phyloP scores from a whole-genome alignment of 305 asterid species.

The Stenogyne calaminthoides region DNA sequence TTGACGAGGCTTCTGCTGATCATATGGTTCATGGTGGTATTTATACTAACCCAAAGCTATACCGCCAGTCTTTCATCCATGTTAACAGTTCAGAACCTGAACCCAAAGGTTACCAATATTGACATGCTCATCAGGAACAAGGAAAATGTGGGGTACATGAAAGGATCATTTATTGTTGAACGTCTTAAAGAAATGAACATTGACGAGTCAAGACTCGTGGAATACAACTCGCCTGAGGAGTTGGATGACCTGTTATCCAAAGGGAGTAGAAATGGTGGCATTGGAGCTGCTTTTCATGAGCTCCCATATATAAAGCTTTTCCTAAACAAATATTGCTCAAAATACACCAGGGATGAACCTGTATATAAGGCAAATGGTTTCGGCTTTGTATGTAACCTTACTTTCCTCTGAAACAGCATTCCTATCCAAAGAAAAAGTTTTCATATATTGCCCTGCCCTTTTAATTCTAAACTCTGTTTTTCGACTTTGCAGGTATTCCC shows the following conservation, averaged over 20 bases:
- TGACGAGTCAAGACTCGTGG: slow-evolving; percentile 39
- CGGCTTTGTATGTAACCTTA: slow-evolving; percentile 46
- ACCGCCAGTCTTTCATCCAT: slow-evolving; percentile 64
- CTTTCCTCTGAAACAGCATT: neutral
- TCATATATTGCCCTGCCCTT: neutral
- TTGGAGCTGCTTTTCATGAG: slow-evolving; percentile 63
- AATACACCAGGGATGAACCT: slow-evolving; percentile 54
- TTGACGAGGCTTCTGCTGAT: slow-evolving; percentile 52
- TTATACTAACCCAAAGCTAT: slow-evolving; percentile 55
- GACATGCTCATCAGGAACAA: slow-evolving; percentile 40
- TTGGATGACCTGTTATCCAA: slow-evolving; percentile 46
- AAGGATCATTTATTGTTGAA: slow-evolving; percentile 45
- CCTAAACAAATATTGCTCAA: slow-evolving; percentile 45
- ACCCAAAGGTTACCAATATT: slow-evolving; percentile 47
- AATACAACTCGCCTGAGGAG: slow-evolving; percentile 36
- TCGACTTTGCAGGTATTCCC: slow-evolving; percentile 41
- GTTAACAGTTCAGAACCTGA: slow-evolving; percentile 64
- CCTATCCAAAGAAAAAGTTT: neutral
- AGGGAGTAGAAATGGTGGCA: slow-evolving; percentile 55
- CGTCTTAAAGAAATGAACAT: slow-evolving; percentile 40
- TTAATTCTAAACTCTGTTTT: neutral
- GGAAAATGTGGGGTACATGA: slow-evolving; percentile 49
- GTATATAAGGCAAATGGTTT: slow-evolving; percentile 56
- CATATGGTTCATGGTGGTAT: slow-evolving; percentile 55
- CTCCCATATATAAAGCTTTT: slow-evolving; percentile 54